Conservation (phyloP, 306 rosid genomes). For the Lithocarpus polystachyus region DNA sequence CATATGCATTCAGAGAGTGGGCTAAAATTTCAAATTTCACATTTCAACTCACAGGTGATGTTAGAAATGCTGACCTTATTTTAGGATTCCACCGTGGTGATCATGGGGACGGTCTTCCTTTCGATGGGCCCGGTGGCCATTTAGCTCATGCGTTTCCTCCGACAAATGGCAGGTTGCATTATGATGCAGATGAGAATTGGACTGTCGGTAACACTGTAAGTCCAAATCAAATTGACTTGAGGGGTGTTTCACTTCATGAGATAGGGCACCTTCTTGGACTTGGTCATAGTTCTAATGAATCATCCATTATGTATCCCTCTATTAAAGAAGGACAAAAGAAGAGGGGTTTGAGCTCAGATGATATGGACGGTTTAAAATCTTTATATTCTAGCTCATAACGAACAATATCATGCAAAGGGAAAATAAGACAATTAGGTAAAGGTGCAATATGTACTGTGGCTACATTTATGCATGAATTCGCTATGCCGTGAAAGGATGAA, state of each 20-base stretch:
- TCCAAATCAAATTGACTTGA: not conserved
- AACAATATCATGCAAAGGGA: not conserved
- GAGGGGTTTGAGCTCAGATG: not conserved
- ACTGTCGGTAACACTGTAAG: not conserved
- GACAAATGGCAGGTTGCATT: conserved; percentile 13
- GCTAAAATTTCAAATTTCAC: not conserved
- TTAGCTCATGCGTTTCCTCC: conserved; percentile 1
- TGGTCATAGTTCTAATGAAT: not conserved
- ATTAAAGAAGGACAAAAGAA: not conserved
- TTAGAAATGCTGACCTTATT: not conserved
- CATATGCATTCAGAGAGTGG: not conserved
- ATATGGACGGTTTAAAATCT: not conserved
- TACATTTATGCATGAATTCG: too few relatives aligned
- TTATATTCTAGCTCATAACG: not conserved
- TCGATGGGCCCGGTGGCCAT: not conserved
- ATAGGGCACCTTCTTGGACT: conserved; percentile 32
- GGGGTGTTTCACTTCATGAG: conserved; percentile 21
- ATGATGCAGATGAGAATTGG: conserved; percentile 19
- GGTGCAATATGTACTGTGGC: too few relatives aligned
- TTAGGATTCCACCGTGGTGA: not conserved
- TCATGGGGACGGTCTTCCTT: conserved; percentile 2
- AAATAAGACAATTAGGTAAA: too few relatives aligned
- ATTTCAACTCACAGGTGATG: not conserved
- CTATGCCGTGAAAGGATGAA: too few relatives aligned
- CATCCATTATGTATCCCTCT: conserved; percentile 5